Base-by-base conservation (phyloP, 345 rosid genomes). In the Heritiera fomes region DNA sequence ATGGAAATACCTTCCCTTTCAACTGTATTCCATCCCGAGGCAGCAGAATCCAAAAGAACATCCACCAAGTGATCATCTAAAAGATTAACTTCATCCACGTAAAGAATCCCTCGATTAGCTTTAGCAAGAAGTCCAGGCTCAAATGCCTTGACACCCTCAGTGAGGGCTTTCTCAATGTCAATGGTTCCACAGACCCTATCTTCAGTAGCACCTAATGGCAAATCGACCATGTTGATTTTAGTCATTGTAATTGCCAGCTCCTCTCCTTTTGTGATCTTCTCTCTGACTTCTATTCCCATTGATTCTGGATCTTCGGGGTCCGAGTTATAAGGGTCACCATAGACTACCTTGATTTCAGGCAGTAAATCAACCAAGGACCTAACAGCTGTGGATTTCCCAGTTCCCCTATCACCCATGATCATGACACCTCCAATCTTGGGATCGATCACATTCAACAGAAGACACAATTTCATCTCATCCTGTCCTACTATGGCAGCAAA, bases 181-280 rank as follows among this genome's bases (percentile, higher is more conserved):
- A 95, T 95, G 0, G 99, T 95, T 18, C 98, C 98, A n/a, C 98
- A 95, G n/a, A 93, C 98, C 85, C 99, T 85, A 84, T 95, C 99
- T 81, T 95, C 98, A 0, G 99, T 95, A 32, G 99, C 99, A 73
- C 99, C 99, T 76, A 95, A 83, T 0, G 99, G 99, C 87, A 95
- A 89, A 86, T 95, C 99, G 82, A 95, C 98, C 99, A 96, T 92
- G 71, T 90, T 96, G 85, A 96, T 94, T 75, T 91, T 92, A 11
- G 91, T 88, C 9, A 85, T 84, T 55, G 79, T 18, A 41, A 92
- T 75, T 0, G 85, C 53, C 56, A 92, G 87, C 59, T 87, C 43
- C 71, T 92, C 88, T 38, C 98, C 98, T 76, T 79, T 88, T 62
- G 81, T 41, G 7, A 92, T 76, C 56, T 75, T 85, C 72, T 94